Base-by-base conservation (phyloP, 2,329 filamentous ascomycete species). In the Penicillium hesseltinei region DNA sequence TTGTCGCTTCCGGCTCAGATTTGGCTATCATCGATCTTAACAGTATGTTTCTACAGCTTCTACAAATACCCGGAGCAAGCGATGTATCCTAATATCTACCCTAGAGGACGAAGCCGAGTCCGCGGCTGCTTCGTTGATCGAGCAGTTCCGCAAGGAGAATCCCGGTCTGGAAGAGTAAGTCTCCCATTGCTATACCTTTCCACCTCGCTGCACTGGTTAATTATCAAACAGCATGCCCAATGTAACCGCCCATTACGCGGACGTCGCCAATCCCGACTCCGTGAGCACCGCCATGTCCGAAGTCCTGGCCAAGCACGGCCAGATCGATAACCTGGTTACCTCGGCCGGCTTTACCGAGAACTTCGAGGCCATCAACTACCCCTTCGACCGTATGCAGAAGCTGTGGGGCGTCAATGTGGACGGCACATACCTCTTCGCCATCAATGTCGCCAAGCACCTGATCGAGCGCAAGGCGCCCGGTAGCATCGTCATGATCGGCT, bases 321-420 rank as follows among this genome's bases (percentile, higher is more conserved):
- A 89, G 75, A 91, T 97, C 66, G 92, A 96, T 77, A 88, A 91
- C 76, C 84, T 97, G 27, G 92, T 97, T 68, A 97, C 93, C 27
- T 95, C 91, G n/a, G 93, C 93, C 49, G 93, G 93, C 45, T 96
- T 97, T 79, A 94, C 91, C 15, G 93, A 97, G 80, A 97, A 97
- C 80, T 95, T 92, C 71, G 89, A 95, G 69, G 93, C 93, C 46
- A 89, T 92, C 69, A 87, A 88, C 65, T 97, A 97, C 78, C 92
- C 92, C 0, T 86, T 92, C 66, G 91, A 96, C 66, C 89, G 92
- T 64, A 88, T 97, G 76, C 87, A 92, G 76, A 95, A 96, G 81
- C 86, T 97, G 17, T 97, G 91, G 91, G 87, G 86, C 49, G 93
- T 97, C 71, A 96, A 97, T 65, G 92, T 97, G 1, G 91, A 90